A percentile compares a stretch with the other conserved stretches of the same genome.
Evolutionary conservation across 1,284 basidiomycete species (phyloP).

Genomic region (Boletus sp.): DNA sequence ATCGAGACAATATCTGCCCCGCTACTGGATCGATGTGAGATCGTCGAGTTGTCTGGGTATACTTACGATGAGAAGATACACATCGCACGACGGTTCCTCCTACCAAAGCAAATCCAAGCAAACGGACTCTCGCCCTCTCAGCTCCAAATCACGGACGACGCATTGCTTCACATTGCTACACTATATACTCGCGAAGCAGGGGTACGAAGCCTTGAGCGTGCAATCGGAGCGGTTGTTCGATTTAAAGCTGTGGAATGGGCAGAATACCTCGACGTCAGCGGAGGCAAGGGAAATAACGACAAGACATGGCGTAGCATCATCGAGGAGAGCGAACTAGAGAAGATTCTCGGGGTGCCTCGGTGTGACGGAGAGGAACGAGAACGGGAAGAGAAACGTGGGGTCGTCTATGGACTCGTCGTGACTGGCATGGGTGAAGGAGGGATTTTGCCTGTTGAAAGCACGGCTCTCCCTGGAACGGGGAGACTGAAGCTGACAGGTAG

Average conservation of each 20-base stretch:
- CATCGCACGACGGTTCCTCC: constrained; percentile 82
- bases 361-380: constrained; percentile 84
- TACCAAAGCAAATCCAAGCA: constrained; percentile 81
- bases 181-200: constrained; percentile 89
- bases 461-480: constrained; percentile 72
- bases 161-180: constrained; percentile 72
- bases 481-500: constrained; percentile 80
- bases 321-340: constrained; percentile 75
- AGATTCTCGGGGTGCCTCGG: constrained; percentile 80
- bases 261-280: constrained; percentile 58
- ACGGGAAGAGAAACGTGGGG: constrained; percentile 66
- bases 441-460: constrained; percentile 82
- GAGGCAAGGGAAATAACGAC: constrained; percentile 19
- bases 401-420: constrained; percentile 88
- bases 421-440: constrained; percentile 89
- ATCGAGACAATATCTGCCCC: constrained; percentile 89
- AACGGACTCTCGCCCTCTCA: constrained; percentile 66
- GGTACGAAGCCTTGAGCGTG: constrained; percentile 88
- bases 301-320: constrained; percentile 67
- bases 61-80: constrained; percentile 91
- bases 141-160: constrained; percentile 65
- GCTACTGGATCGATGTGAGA: constrained; percentile 75
- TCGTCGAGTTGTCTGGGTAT: constrained; percentile 77
- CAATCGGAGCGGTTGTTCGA: constrained; percentile 84
- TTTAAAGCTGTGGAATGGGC: constrained; percentile 92